These are phyloP conservation scores for Mycena floridula DNA, from an alignment of 768 basidiomycete genomes.

Conservation along the genomic window DNA sequence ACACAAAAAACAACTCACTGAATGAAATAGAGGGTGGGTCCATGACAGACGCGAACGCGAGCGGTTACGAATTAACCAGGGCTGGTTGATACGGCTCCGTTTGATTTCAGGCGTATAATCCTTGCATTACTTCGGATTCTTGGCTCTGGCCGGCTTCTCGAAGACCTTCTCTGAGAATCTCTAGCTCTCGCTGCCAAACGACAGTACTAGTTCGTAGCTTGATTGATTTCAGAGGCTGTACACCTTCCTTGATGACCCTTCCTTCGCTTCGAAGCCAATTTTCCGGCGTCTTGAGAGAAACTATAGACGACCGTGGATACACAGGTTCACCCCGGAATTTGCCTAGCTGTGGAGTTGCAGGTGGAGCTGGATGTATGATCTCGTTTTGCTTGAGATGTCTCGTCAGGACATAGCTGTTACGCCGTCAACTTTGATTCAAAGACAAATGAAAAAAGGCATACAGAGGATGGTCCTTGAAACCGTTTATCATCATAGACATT, in stretches of 20 bases:
- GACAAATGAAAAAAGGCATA: too few species aligned
- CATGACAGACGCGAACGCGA: too few species aligned
- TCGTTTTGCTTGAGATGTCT: constrained; percentile 88
- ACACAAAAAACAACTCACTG: too few species aligned
- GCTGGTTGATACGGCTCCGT: constrained; percentile 76
- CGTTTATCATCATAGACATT: constrained; percentile 88
- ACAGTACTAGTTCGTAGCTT: constrained; percentile 84
- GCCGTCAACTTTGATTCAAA: too few species aligned
- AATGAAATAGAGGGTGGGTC: too few species aligned
- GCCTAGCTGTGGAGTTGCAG: constrained; percentile 63
- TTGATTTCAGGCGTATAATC: constrained; percentile 79
- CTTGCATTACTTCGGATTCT: constrained; percentile 65
- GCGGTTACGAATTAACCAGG: too few species aligned
- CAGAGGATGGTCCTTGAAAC: constrained; percentile 96
- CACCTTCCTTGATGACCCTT: constrained; percentile 59
- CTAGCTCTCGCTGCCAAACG: constrained; percentile 62
- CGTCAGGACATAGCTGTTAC: constrained; percentile 72
- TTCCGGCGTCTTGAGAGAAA: constrained; percentile 86
- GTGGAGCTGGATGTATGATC: constrained; percentile 68
- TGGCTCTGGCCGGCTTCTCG: constrained; percentile 32
- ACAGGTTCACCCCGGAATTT: constrained; percentile 92
- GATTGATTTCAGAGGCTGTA: constrained; percentile 85
- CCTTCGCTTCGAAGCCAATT: constrained; percentile 90
- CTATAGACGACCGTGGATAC: constrained; percentile 77
- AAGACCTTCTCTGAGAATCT: constrained; percentile 37